Percentiles rank a stretch among this genome's conserved stretches.
Conservation (phyloP, 352 stramenopile genomes). For the Globisporangium orthogonon region DNA sequence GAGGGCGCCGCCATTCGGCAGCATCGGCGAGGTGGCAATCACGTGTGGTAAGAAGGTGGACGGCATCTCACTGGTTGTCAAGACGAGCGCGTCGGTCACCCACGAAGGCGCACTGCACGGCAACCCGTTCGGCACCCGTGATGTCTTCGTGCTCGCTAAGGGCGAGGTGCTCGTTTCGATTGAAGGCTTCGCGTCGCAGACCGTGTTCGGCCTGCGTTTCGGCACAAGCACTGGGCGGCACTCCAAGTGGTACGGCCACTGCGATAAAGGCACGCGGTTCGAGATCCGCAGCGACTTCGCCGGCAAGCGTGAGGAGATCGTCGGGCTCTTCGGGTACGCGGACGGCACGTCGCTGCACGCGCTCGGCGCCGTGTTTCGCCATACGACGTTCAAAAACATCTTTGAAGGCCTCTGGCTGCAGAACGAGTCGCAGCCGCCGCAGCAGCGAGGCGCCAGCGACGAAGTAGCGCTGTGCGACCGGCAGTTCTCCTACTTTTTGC, state of each 20-base stretch:
- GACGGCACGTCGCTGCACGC: conserved; percentile 61
- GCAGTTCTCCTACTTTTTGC: conserved; percentile 77
- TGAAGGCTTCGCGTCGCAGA: conserved; percentile 71
- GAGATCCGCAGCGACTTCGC: conserved; percentile 48
- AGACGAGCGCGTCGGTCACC: conserved; percentile 35
- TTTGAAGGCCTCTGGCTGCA: conserved; percentile 78
- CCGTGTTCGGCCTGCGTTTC: conserved; percentile 60
- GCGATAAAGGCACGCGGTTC: conserved; percentile 63
- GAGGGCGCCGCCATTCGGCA: conserved; percentile 52
- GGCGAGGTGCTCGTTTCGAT: conserved; percentile 57
- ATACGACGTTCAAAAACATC: conserved; percentile 65
- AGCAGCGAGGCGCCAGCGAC: not conserved
- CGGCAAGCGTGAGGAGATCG: conserved; percentile 55
- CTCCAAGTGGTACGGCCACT: conserved; percentile 79
- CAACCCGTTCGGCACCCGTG: conserved; percentile 63
- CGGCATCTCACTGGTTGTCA: conserved; percentile 51
- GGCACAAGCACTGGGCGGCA: conserved; percentile 39
- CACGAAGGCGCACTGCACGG: conserved; percentile 48
- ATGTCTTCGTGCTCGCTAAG: conserved; percentile 43
- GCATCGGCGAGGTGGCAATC: conserved; percentile 56
- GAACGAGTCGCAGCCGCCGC: not conserved
- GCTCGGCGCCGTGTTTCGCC: conserved; percentile 51
- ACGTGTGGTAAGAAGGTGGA: conserved; percentile 75
- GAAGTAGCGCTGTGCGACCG: conserved; percentile 38
- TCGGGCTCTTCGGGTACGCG: conserved; percentile 59